Evolutionary conservation across 2,329 filamentous ascomycete genomes (phyloP), one percentile per base, ranked within the genome.

Genomic region (Colletotrichum spaethianum): DNA sequence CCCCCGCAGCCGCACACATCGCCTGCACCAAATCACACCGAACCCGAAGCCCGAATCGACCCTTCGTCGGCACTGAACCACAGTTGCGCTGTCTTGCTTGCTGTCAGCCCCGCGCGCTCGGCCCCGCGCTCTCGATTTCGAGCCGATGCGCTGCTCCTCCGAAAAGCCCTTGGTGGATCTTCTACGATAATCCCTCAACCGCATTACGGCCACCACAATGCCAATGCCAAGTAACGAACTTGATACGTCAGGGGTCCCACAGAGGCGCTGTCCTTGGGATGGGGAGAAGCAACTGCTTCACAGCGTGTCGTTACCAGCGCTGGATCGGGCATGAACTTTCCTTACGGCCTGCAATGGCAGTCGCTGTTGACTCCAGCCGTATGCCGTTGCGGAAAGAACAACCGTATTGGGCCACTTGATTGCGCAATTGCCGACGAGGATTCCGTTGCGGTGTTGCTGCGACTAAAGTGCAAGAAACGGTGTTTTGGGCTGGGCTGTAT

Each of bases 221-320:
- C 8, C 40, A 48, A 46, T 33, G 36, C 40, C 38, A 59, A 26
- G 31, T 23, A n/a, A 50, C 14, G 28, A 38, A 31, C 16, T 18
- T n/a, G 18, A 33, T 26, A 63, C 14, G 26, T 55, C 23, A 26
- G 20, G 23, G 18, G 23, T 8, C 11, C 16, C 44, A 8, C 26
- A n/a, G n/a, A 18, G 28, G 28, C 7, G 26, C 20, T 36, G 7
- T 26, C 75, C 75, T 36, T 8, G 11, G 79, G 79, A 82, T 83
- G 75, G 83, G 77, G 73, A 81, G 78, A 75, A 75, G 76, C 2
- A 55, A n/a, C 18, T n/a, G 52, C 20, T 14, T 8, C 31, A n/a
- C 20, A 26, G 20, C 28, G 6, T 36, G 28, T 36, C 31, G 28
- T 28, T n/a, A 18, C 52, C 18, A 36, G 28, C 52, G 52, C 52